Base-by-base conservation (phyloP, 495 filamentous ascomycete genomes). In the Entonaema liquescens region DNA sequence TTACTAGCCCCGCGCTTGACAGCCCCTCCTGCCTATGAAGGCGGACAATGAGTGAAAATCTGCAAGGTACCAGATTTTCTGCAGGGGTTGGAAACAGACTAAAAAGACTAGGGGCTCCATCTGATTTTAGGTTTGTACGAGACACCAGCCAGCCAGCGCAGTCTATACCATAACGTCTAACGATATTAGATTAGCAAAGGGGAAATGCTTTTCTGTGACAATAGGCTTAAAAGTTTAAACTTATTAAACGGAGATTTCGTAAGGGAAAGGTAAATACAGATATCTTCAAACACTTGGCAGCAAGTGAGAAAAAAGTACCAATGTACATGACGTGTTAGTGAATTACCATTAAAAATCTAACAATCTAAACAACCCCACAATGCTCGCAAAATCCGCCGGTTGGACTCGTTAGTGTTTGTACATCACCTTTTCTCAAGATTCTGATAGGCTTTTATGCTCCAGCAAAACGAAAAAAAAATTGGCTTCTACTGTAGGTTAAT, bases 41-140 rank as follows among this genome's bases (percentile, higher is more conserved):
- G 59, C 59, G 55, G 55, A 62, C 29, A 44, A 36, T 47, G 38
- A 44, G 53, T 31, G 55, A 68, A 50, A 74, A 78, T 71, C 76
- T 78, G 77, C 74, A 79, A 80, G 79, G 79, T 69, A 80, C 79
- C 69, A 78, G 67, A 72, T 75, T 75, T 76, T 40, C 73, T 72
- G 73, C 77, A 75, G 62, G 74, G 75, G 67, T 60, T 71, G 62
- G 66, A 73, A 77, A 79, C 73, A 69, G 35, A 68, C 71, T 68
- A 78, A 63, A 79, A 70, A 69, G 26, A 68, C 71, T 68, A 78
- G 59, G 59, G 64, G 44, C 40, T 60, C 67, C 60, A 57, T 64
- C 62, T 68, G 64, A 71, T 65, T 42, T 67, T 54, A 38, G n/a
- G 28, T 44, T 44, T 47, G 53, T 42, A 65, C 21, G 57, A 33